Evolutionary conservation across 2,329 filamentous ascomycete species (phyloP).

Genomic region (Aspergillus versicolor): DNA sequence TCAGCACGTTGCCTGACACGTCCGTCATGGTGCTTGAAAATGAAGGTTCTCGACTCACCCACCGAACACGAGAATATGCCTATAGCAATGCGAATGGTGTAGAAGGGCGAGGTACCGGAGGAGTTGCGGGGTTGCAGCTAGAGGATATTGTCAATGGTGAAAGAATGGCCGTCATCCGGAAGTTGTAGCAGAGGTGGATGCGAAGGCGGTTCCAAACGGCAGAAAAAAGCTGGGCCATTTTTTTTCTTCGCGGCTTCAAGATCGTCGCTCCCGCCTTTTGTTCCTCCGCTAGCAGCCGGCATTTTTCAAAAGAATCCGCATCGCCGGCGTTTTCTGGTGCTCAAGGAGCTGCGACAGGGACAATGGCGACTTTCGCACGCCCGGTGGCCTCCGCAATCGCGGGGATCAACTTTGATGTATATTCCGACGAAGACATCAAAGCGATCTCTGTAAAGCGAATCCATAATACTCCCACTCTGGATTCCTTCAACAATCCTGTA

Average conservation of each 20-base stretch:
- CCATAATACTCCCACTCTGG: conserved; percentile 90
- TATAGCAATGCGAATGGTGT: not conserved
- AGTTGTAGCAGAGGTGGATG: conserved; percentile 15
- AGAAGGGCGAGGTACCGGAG: not conserved
- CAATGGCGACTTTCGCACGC: conserved; percentile 57
- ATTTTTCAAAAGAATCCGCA: conserved; percentile 19
- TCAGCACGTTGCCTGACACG: conserved; percentile 43
- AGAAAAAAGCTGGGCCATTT: conserved; percentile 42
- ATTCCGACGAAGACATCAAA: conserved; percentile 78
- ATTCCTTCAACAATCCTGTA: conserved; percentile 83
- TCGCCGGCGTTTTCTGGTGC: conserved; percentile 34
- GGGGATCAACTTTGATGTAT: conserved; percentile 85
- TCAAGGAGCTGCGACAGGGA: conserved; percentile 33
- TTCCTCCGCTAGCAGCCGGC: conserved; percentile 20
- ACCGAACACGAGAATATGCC: conserved; percentile 2
- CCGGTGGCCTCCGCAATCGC: conserved; percentile 80
- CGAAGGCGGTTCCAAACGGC: conserved; percentile 33
- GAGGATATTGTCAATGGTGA: not conserved
- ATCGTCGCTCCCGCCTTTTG: conserved; percentile 26
- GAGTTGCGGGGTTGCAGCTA: not conserved
- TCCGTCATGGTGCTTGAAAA: conserved; percentile 40
- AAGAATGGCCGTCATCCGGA: conserved; percentile 4
- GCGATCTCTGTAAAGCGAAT: conserved; percentile 91
- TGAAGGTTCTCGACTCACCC: conserved; percentile 13
- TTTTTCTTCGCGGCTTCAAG: conserved; percentile 28